phyloP scores from a whole-genome alignment of 2,329 filamentous ascomycete species.

The Leptographium galeiforme region DNA sequence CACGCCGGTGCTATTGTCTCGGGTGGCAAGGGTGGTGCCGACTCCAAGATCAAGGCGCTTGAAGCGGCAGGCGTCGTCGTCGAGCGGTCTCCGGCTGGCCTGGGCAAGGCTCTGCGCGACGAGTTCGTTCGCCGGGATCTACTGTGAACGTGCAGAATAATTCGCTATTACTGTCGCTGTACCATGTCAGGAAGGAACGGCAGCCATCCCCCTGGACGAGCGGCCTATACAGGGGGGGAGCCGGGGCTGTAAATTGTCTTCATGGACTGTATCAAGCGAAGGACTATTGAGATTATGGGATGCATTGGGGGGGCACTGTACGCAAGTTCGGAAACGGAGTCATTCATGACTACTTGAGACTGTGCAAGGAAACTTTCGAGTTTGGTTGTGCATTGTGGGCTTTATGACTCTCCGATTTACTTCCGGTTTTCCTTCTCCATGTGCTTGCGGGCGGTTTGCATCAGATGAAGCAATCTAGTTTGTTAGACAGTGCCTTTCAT shows the following conservation, averaged over 20 bases:
- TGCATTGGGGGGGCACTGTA: neutral
- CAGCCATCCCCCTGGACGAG: neutral
- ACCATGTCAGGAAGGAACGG: no score
- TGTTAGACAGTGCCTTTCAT: no score
- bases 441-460: neutral
- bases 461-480: neutral
- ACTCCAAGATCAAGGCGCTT: constrained; percentile 94
- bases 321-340: neutral
- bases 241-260: neutral
- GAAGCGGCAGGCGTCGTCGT: constrained; percentile 90
- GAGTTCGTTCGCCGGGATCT: constrained; percentile 95
- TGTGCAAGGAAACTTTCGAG: neutral
- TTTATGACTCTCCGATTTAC: neutral
- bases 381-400: neutral
- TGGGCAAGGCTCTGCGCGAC: constrained; percentile 87
- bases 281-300: neutral
- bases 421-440: neutral
- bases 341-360: neutral
- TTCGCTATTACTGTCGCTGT: no score
- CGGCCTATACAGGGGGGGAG: neutral
- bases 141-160: constrained; percentile 45
- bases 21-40: constrained; percentile 92
- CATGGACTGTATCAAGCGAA: neutral
- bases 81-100: constrained; percentile 79
- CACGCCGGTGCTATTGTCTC: constrained; percentile 97